A percentile compares a stretch with the other conserved stretches of the same genome.
Conservation (phyloP, 345 rosid genomes). For the Eucalyptus victrix region DNA sequence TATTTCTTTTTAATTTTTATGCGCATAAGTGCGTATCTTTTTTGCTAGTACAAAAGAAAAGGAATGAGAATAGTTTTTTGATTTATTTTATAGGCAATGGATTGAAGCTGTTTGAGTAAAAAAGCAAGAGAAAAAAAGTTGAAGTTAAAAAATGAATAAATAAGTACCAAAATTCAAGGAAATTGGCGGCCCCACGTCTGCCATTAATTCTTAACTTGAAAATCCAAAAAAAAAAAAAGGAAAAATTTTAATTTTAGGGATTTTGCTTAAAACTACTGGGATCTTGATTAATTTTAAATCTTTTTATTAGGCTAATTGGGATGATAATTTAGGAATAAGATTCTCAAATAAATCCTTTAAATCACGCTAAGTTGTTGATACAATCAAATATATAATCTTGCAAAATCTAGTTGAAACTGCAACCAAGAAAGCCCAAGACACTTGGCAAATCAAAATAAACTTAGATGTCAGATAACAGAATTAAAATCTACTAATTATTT, state of each 20-base stretch:
- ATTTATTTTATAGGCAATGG: not conserved
- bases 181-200: not conserved
- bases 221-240: not conserved
- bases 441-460: not conserved
- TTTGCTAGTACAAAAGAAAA: not conserved
- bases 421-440: not conserved
- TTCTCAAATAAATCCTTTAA: not conserved
- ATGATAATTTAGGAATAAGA: not conserved
- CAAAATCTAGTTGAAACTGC: not conserved
- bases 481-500: not conserved
- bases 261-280: not conserved
- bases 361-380: not conserved
- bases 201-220: not conserved
- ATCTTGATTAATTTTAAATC: too few species aligned
- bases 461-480: too few species aligned
- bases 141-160: too few species aligned
- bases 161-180: not conserved
- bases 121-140: not conserved
- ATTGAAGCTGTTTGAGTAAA: not conserved
- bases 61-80: not conserved
- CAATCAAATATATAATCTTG: not conserved
- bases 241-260: not conserved
- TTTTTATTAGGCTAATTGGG: not conserved
- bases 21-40: not conserved
- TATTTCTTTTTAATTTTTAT: too few species aligned